These are phyloP conservation scores for Dryas drummondii DNA, from an alignment of 306 rosid genomes.

Conservation along the genomic window DNA sequence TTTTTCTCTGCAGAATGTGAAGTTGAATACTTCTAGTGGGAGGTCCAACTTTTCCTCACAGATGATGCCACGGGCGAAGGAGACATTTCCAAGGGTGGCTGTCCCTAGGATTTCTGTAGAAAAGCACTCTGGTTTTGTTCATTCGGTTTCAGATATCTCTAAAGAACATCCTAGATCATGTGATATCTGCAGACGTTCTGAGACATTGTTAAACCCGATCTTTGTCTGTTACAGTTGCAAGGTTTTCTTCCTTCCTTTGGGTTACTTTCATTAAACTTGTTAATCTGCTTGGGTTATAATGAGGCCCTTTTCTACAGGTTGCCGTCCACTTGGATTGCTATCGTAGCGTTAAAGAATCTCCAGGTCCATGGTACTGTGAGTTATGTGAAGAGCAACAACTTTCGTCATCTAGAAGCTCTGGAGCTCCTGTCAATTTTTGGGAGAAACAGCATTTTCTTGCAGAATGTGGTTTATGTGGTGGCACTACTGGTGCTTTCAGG, in stretches of 20 bases:
- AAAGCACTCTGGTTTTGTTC: conserved; percentile 57
- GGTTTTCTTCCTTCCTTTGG: conserved; percentile 43
- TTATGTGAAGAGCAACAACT: conserved; percentile 64
- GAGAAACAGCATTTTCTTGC: conserved; percentile 71
- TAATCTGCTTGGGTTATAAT: conserved; percentile 22
- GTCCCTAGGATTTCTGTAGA: conserved; percentile 62
- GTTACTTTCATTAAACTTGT: conserved; percentile 12
- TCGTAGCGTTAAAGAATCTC: conserved; percentile 68
- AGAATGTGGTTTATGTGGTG: conserved; percentile 94
- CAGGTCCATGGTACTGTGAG: conserved; percentile 97
- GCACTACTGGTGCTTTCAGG: conserved; percentile 90
- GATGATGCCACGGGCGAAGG: conserved; percentile 79
- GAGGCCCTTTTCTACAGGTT: conserved; percentile 52
- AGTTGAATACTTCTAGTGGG: conserved; percentile 46
- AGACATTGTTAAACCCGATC: conserved; percentile 73
- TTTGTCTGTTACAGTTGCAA: conserved; percentile 89
- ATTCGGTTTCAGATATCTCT: conserved; percentile 50
- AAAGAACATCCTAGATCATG: conserved; percentile 85
- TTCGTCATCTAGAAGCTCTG: conserved; percentile 48
- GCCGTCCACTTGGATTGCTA: conserved; percentile 94
- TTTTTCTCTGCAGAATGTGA: conserved; percentile 48
- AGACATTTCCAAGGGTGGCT: conserved; percentile 74
- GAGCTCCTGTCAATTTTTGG: conserved; percentile 67
- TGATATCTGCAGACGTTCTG: conserved; percentile 87
- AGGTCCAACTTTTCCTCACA: conserved; percentile 61